Evolutionary conservation across 176 grass and related monocot species (phyloP), one percentile per base, ranked within the genome.

Genomic region (Musa acuminata): DNA sequence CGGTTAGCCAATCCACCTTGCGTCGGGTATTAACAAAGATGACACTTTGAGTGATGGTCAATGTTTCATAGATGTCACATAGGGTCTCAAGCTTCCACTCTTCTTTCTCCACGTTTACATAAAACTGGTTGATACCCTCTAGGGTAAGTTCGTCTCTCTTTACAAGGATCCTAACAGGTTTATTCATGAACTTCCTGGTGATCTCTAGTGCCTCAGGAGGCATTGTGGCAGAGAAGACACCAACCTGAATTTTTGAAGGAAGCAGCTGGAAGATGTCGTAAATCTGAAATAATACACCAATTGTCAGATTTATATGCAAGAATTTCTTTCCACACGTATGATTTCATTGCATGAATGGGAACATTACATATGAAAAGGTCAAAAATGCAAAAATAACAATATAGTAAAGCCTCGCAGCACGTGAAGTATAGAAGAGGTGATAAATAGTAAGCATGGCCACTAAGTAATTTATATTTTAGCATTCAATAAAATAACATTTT

Each of bases 161-260:
- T 48, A 92, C 87, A 26, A 89, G 86, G 76, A 92, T 89, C 62
- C 86, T 86, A 54, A 89, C 90, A 0, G 90, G 86, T 52, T 89
- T 89, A 75, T 89, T 89, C 86, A 89, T 89, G 84, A 89, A 89
- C 73, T 92, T 89, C 71, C 86, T 81, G 12, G 90, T 89, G 9
- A 92, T 89, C 69, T 89, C 83, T 20, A 89, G 90, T 49, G 86
- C 86, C 49, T 89, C 90, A 49, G 90, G 90, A 8, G 90, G 90
- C 90, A 92, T 92, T 16, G 90, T 92, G 54, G 90, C 87, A 72
- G 90, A 92, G 84, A 92, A 92, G 8, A 92, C 86, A 1, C 83
- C 90, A 13, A 92, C 90, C 64, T 92, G 90, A 48, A 89, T 87
- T 62, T 89, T 89, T 8, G 69, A 71, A 53, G 86, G 90, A 75